These are phyloP conservation scores for Glonium stellatum DNA, from an alignment of 495 filamentous ascomycete genomes.

Conservation along the genomic window DNA sequence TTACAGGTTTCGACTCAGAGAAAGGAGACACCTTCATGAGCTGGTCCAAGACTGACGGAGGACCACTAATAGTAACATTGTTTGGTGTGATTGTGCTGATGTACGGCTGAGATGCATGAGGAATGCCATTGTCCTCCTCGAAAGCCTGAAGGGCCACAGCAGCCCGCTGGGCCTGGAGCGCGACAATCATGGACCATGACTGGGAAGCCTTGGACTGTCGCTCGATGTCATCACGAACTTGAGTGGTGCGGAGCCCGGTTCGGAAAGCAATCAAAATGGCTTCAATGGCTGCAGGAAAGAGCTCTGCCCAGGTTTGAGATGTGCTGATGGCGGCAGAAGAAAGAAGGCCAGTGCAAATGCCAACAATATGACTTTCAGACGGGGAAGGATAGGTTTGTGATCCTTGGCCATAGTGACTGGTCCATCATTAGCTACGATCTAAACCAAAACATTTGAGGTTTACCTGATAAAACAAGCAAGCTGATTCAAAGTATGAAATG, in stretches of 20 bases:
- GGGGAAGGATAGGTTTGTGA: slow-evolving; percentile 17
- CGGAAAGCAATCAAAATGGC: slow-evolving; percentile 22
- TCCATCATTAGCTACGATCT: background rate
- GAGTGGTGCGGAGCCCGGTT: slow-evolving; percentile 11
- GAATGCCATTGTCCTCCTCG: slow-evolving; percentile 14
- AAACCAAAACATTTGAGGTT: background rate
- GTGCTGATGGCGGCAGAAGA: slow-evolving; percentile 20
- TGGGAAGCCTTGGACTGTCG: slow-evolving; percentile 2
- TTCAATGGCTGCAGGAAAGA: slow-evolving; percentile 22
- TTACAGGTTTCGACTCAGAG: slow-evolving; percentile 7
- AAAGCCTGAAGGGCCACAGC: slow-evolving; percentile 14
- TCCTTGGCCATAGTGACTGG: slow-evolving; percentile 18
- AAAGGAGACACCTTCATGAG: slow-evolving; percentile 10
- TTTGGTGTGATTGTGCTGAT: slow-evolving; percentile 15
- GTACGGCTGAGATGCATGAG: slow-evolving; percentile 16
- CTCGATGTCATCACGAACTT: slow-evolving; percentile 16
- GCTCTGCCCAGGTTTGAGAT: slow-evolving; percentile 15
- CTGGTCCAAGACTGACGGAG: slow-evolving; percentile 10
- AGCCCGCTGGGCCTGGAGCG: slow-evolving; percentile 8
- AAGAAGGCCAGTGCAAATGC: slow-evolving; percentile 22
- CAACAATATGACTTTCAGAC: slow-evolving; percentile 17
- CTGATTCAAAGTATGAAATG: slow-evolving; percentile 15
- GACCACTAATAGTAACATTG: slow-evolving; percentile 18
- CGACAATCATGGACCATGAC: slow-evolving; percentile 21
- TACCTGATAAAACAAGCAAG: slow-evolving; percentile 16